Conservation (phyloP, 306 rosid genomes). For the Pyrus bretschneideri region DNA sequence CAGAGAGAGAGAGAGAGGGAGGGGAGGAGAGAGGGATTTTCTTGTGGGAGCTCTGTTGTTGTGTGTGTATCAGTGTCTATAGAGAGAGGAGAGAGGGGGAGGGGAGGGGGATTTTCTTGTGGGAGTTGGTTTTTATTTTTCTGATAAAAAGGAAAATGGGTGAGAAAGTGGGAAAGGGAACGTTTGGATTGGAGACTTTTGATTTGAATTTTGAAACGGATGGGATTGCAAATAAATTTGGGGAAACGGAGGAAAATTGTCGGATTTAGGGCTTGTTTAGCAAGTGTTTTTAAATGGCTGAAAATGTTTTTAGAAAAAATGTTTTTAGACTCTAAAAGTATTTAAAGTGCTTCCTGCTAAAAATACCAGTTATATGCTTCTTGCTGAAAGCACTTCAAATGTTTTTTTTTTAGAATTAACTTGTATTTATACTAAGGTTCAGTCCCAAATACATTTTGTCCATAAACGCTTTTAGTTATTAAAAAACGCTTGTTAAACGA, state of each 20-base stretch:
- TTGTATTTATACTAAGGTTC: no score
- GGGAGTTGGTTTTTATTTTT: neutral
- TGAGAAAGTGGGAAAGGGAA: conserved; percentile 18
- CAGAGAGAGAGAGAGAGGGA: neutral
- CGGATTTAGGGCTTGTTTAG: neutral
- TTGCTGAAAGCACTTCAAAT: rapidly evolving
- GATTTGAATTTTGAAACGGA: neutral
- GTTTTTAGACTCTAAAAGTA: no score
- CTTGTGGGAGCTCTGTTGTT: neutral
- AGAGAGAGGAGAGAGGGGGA: no score
- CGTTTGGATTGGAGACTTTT: conserved; percentile 5
- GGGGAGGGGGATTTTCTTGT: neutral
- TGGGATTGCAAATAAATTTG: neutral
- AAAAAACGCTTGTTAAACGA: no score
- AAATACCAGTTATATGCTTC: no score
- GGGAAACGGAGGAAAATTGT: neutral
- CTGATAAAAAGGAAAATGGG: conserved; percentile 12
- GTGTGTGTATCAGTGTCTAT: no score
- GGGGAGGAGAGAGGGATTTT: neutral
- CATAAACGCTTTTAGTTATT: no score
- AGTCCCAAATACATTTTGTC: no score
- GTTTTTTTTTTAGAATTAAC: no score
- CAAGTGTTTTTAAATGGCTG: no score
- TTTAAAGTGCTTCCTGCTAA: no score
- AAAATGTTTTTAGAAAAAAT: no score